phyloP scores from a whole-genome alignment of 768 basidiomycete genomes.

The Porphyrellus cyaneotinctus region DNA sequence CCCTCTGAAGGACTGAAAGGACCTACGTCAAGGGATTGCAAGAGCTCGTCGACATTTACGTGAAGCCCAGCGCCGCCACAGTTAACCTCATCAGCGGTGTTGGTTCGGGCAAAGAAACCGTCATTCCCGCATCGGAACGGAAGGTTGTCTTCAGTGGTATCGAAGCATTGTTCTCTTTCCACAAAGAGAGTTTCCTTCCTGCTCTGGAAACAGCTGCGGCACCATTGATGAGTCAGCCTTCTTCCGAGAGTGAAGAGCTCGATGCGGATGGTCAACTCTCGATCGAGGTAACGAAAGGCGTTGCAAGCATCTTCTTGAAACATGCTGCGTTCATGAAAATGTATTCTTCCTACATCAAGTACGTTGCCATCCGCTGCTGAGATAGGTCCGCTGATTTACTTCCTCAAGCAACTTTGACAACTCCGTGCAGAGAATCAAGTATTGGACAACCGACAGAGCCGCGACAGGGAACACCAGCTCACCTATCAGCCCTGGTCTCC shows the following conservation, averaged over 20 bases:
- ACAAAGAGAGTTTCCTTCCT: constrained; percentile 88
- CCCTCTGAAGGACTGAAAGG: constrained; percentile 72
- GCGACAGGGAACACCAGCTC: constrained; percentile 41
- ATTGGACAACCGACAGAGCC: constrained; percentile 69
- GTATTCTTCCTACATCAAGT: constrained; percentile 99
- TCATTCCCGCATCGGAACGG: constrained; percentile 81
- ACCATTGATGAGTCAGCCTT: constrained; percentile 52
- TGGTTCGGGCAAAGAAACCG: constrained; percentile 72
- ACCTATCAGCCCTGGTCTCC: constrained; percentile 55
- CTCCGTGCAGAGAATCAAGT: constrained; percentile 80
- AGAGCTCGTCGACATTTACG: constrained; percentile 93
- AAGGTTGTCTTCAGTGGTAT: constrained; percentile 90
- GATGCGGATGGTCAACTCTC: constrained; percentile 76
- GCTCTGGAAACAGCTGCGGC: constrained; percentile 77
- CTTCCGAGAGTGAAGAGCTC: constrained; percentile 42
- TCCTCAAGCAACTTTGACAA: constrained; percentile 84
- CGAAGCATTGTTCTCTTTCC: constrained; percentile 88
- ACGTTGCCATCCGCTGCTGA: constrained; percentile 28
- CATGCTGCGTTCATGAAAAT: constrained; percentile 98
- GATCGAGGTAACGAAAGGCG: constrained; percentile 65
- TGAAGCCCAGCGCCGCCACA: constrained; percentile 73
- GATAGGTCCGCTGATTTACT: constrained; percentile 10
- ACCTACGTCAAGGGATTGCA: constrained; percentile 93
- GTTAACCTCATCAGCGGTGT: constrained; percentile 69
- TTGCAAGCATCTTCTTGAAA: constrained; percentile 86